phyloP scores from a whole-genome alignment of 2,329 filamentous ascomycete genomes.

The Aureobasidium subglaciale region DNA sequence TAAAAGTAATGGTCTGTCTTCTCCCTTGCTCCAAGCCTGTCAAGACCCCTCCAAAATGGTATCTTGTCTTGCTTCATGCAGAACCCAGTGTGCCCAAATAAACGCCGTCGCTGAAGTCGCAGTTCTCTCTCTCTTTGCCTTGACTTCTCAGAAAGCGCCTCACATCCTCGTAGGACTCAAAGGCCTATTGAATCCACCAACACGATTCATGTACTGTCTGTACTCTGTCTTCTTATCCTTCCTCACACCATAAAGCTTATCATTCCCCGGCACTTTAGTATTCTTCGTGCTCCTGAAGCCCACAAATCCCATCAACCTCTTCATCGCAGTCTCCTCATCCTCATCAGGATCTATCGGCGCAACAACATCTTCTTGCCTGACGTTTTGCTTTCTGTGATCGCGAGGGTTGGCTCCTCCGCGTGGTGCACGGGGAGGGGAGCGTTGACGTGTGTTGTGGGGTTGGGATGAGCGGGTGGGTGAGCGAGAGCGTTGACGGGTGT shows the following conservation, averaged over 20 bases:
- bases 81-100: no score
- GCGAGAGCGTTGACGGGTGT: background rate
- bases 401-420: background rate
- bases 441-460: background rate
- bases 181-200: slow-evolving; percentile 74
- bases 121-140: slow-evolving; percentile 31
- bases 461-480: background rate
- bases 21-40: background rate
- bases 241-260: slow-evolving; percentile 65
- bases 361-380: slow-evolving; percentile 20
- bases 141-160: background rate
- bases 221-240: slow-evolving; percentile 96
- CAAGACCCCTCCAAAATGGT: background rate
- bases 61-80: no score
- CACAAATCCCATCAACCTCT: slow-evolving; percentile 83
- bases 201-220: slow-evolving; percentile 90
- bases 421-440: background rate
- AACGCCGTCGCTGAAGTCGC: slow-evolving; percentile 2
- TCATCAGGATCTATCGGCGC: slow-evolving; percentile 32
- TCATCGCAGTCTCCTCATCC: slow-evolving; percentile 65
- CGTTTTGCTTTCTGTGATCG: slow-evolving; percentile 7
- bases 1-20: no score
- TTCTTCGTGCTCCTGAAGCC: slow-evolving; percentile 81
- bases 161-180: slow-evolving; percentile 42
- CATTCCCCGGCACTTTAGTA: slow-evolving; percentile 81